These are phyloP conservation scores for Hyphochytrium catenoides DNA, from an alignment of 352 stramenopile species.

Conservation along the genomic window DNA sequence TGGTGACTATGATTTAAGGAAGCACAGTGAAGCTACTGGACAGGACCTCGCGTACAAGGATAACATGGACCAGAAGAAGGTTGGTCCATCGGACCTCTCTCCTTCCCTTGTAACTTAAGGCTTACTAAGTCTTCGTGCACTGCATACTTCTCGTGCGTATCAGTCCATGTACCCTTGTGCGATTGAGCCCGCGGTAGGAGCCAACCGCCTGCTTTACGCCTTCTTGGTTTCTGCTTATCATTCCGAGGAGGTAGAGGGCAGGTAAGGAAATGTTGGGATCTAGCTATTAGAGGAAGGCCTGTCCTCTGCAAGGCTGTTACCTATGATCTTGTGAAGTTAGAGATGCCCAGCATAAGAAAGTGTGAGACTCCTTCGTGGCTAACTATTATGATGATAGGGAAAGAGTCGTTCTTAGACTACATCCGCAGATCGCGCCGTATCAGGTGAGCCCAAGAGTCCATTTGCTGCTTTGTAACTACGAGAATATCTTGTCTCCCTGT, in stretches of 20 bases:
- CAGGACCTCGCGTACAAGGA: constrained; percentile 61
- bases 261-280: constrained; percentile 16
- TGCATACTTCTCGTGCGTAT: no score
- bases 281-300: constrained; percentile 9
- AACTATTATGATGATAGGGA: neutral
- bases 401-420: constrained; percentile 68
- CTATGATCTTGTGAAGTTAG: no score
- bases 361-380: neutral
- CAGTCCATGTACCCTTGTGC: constrained; percentile 14
- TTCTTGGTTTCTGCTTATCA: constrained; percentile 83
- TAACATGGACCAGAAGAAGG: constrained; percentile 23
- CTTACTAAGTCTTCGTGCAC: no score
- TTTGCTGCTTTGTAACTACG: no score
- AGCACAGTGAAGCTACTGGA: constrained; percentile 74
- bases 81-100: no score
- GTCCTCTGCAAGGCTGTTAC: constrained; percentile 5
- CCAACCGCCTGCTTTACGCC: constrained; percentile 74
- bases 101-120: no score
- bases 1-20: constrained; percentile 84
- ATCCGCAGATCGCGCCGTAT: constrained; percentile 79
- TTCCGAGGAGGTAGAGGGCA: constrained; percentile 65
- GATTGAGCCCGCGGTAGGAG: constrained; percentile 49
- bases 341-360: no score
- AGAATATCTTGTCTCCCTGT: no score
- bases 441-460: no score